Conservation (phyloP, 1,284 basidiomycete genomes). For the Pseudozyma flocculosa region DNA sequence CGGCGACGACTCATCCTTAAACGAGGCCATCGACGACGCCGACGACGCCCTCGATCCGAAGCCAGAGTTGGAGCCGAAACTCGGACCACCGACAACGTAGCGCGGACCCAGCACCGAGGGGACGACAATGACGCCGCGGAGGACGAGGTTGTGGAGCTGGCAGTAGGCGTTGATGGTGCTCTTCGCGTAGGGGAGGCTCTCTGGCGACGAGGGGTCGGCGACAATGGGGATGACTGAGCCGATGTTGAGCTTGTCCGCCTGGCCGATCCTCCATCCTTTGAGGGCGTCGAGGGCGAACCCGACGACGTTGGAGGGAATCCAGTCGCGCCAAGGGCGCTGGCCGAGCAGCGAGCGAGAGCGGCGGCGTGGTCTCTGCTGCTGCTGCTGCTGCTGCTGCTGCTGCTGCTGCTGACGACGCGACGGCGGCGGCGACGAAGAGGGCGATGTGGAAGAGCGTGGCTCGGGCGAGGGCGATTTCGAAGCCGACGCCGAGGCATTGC, state of each 20-base stretch:
- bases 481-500: too few species aligned
- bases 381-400: too few species aligned
- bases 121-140: conserved; percentile 33
- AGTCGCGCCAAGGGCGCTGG: conserved; percentile 1
- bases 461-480: too few species aligned
- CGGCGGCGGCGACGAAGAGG: too few species aligned
- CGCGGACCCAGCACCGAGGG: conserved; percentile 34
- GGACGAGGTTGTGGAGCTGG: conserved; percentile 29
- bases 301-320: conserved; percentile 34
- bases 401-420: too few species aligned
- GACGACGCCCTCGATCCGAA: too few species aligned
- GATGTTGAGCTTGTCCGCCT: conserved; percentile 9
- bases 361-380: too few species aligned
- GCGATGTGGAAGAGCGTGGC: too few species aligned
- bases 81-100: conserved; percentile 14
- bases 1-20: too few species aligned
- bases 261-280: conserved; percentile 41
- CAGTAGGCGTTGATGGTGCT: conserved; percentile 41
- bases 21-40: too few species aligned
- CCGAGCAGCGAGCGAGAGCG: not conserved
- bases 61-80: too few species aligned
- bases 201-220: conserved; percentile 26
- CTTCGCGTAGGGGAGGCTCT: conserved; percentile 34
- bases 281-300: conserved; percentile 42
- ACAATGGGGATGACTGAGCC: conserved; percentile 44